A percentile compares a stretch with the other conserved stretches of the same genome.
Evolutionary conservation across 2,329 filamentous ascomycete genomes (phyloP).

Genomic region (Monilinia fructicola): DNA sequence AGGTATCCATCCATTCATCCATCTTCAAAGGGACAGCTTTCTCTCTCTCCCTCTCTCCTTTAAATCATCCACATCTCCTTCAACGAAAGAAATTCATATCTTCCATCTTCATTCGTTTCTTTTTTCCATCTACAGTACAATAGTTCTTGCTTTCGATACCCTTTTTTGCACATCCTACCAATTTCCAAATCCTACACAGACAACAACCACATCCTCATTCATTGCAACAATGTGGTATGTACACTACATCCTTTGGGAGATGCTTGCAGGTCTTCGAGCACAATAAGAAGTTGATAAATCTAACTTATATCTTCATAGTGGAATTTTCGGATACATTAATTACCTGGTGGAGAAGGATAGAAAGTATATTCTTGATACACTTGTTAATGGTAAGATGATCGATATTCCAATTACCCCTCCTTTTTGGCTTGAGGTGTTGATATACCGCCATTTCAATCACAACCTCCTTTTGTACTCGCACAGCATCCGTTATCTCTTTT

Average conservation of each 20-base stretch:
- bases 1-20: neutral
- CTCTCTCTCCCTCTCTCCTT: slow-evolving; percentile 13
- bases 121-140: slow-evolving; percentile 5
- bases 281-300: slow-evolving; percentile 21
- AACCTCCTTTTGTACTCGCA: neutral
- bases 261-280: neutral
- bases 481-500: neutral
- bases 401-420: slow-evolving; percentile 17
- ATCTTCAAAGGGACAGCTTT: slow-evolving; percentile 1
- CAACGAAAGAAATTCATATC: neutral
- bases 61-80: slow-evolving; percentile 19
- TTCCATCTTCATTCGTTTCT: neutral
- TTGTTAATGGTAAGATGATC: slow-evolving; percentile 71
- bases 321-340: slow-evolving; percentile 98
- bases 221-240: slow-evolving; percentile 37
- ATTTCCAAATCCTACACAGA: slow-evolving; percentile 1
- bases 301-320: slow-evolving; percentile 52
- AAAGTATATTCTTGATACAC: slow-evolving; percentile 90
- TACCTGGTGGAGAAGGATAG: slow-evolving; percentile 99
- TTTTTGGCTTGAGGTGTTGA: slow-evolving; percentile 8
- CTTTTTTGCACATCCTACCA: slow-evolving; percentile 5
- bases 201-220: neutral
- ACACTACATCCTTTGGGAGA: neutral
- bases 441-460: neutral
- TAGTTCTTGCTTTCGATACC: slow-evolving; percentile 21